Conservation (phyloP, 768 basidiomycete genomes). For the Pleurotus djamor region DNA sequence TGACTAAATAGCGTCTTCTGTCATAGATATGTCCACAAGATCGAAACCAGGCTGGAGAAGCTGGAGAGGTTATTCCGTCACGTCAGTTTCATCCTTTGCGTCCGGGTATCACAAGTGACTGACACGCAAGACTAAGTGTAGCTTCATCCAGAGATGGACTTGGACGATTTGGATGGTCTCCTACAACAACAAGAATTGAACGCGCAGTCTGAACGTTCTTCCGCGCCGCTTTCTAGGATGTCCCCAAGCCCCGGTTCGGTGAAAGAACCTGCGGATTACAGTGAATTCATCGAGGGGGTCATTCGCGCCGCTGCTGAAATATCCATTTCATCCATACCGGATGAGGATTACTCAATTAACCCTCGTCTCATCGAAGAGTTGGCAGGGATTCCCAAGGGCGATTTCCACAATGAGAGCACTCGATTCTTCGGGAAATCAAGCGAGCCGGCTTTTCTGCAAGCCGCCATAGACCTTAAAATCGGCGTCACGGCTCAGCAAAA, state of each 20-base stretch:
- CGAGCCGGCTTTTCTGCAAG: constrained; percentile 47
- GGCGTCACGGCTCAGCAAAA: constrained; percentile 40
- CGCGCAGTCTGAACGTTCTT: not conserved
- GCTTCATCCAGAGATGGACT: constrained; percentile 61
- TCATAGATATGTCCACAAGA: constrained; percentile 62
- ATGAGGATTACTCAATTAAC: constrained; percentile 25
- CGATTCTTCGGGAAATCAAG: constrained; percentile 54
- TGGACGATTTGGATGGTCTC: constrained; percentile 50
- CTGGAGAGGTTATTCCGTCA: constrained; percentile 60
- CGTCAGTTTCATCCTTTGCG: constrained; percentile 26
- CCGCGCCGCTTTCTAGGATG: not conserved
- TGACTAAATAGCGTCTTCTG: too few relatives aligned
- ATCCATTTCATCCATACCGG: constrained; percentile 9
- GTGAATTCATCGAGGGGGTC: not conserved
- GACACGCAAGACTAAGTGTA: constrained; percentile 18
- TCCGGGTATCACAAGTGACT: not conserved
- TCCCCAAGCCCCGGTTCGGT: not conserved
- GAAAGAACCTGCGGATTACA: not conserved
- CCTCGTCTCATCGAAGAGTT: constrained; percentile 27
- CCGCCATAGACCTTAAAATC: constrained; percentile 57
- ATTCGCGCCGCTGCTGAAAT: not conserved
- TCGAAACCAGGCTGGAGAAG: constrained; percentile 61
- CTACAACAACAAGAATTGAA: not conserved
- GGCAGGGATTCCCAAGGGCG: constrained; percentile 32
- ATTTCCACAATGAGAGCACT: constrained; percentile 18